Percentiles rank a stretch among this genome's conserved stretches.
Conservation (phyloP, 495 filamentous ascomycete species). For the Aspergillus avenaceus region DNA sequence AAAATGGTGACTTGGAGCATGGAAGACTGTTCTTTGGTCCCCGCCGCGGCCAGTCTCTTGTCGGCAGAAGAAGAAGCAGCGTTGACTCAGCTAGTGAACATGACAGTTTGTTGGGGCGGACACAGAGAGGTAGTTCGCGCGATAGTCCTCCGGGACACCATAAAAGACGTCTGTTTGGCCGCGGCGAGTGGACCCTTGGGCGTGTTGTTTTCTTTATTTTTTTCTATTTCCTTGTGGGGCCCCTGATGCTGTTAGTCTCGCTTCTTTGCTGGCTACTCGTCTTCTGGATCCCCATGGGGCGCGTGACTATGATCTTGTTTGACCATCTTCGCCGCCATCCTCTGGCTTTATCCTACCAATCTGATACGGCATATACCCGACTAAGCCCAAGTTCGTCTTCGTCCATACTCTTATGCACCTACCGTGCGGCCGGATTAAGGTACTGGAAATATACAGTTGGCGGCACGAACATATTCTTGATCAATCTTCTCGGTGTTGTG, state of each 20-base stretch:
- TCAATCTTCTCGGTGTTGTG: constrained; percentile 90
- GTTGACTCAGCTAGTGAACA: constrained; percentile 85
- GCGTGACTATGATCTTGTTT: constrained; percentile 84
- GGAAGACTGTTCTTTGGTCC: constrained; percentile 95
- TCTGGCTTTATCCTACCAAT: constrained; percentile 87
- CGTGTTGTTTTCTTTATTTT: constrained; percentile 93
- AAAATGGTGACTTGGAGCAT: constrained; percentile 93
- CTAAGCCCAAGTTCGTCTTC: constrained; percentile 64
- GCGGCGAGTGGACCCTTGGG: constrained; percentile 92
- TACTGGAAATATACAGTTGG: constrained; percentile 99
- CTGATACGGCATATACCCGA: constrained; percentile 72
- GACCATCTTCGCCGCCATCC: constrained; percentile 92
- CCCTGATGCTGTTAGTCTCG: constrained; percentile 81
- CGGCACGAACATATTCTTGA: constrained; percentile 97
- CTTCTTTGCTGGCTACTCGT: constrained; percentile 92
- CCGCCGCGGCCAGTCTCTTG: constrained; percentile 66
- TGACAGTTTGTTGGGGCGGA: constrained; percentile 80
- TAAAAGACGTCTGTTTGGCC: constrained; percentile 89
- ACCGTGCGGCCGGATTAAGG: constrained; percentile 86
- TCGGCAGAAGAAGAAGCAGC: constrained; percentile 86
- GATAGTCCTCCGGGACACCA: constrained; percentile 53
- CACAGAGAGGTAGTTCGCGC: constrained; percentile 44
- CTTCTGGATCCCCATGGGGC: constrained; percentile 98
- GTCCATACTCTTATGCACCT: constrained; percentile 92
- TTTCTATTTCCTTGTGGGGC: constrained; percentile 92